Evolutionary conservation across 129 eudicot genomes (phyloP), one percentile per base, ranked within the genome.

Genomic region (Lactuca sativa): DNA sequence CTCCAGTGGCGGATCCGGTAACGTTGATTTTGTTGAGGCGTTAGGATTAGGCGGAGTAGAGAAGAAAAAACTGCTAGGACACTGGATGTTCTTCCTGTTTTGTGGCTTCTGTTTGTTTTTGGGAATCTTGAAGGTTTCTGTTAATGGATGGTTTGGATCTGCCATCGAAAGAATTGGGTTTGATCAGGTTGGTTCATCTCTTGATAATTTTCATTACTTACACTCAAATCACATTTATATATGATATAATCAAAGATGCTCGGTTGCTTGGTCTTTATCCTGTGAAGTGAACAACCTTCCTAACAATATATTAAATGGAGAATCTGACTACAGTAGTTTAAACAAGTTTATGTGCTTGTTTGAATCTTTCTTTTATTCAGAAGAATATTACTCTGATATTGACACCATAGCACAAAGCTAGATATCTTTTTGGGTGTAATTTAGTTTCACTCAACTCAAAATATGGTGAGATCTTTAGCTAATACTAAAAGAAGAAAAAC

Each of bases 101-200:
- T 89, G 97, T 72, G 97, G 87, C 36, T 64, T 87, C 7, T 90
- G 92, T 64, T 83, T 93, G 80, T 90, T 93, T 76, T 33, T 78
- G 78, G 97, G 97, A 14, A 75, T 89, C 52, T 54, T 93, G 59
- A 93, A 82, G 88, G 74, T 93, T 72, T 93, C 86, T 69, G 88
- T 81, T 56, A 77, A 72, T 80, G 90, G 96, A 3, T 83, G 95
- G 86, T 81, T 86, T 83, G 95, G 98, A 87, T 89, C 95, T 63
- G 81, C 82, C 44, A 66, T 86, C 75, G 88, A 91, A n/a, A 78
- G 71, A 54, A 64, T 79, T 59, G 89, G 82, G 43, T 74, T 65
- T 70, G 71, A 77, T 86, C 91, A 86, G 96, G 96, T 89, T 49
- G 18, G 34, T 62, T 60, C 61, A 59, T 8, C 64, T 75, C 69